phyloP scores from a whole-genome alignment of 1,284 basidiomycete species.

The Anthracocystis setariae region DNA sequence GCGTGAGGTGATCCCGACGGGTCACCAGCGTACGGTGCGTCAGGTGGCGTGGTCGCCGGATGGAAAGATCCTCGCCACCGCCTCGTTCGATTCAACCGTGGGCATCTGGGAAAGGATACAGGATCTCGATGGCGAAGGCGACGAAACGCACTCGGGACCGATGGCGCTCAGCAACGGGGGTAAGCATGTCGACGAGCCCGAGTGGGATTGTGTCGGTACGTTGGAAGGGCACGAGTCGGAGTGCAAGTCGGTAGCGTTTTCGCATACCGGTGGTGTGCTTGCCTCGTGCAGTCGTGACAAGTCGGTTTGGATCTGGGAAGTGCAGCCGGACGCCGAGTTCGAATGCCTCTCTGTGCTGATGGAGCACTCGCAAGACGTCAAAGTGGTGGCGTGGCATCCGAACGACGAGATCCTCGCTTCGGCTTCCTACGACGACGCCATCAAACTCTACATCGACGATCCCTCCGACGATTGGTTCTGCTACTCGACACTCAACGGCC shows the following conservation, averaged over 20 bases:
- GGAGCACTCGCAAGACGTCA: conserved; percentile 98
- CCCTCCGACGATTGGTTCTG: conserved; percentile 94
- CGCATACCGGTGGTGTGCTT: conserved; percentile 78
- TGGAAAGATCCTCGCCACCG: conserved; percentile 88
- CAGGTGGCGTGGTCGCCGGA: conserved; percentile 88
- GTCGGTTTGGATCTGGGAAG: conserved; percentile 98
- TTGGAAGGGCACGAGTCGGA: conserved; percentile 97
- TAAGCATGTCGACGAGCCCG: conserved; percentile 44
- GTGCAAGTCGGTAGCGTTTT: conserved; percentile 94
- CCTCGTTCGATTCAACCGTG: conserved; percentile 92
- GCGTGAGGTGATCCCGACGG: conserved; percentile 72
- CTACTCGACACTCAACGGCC: conserved; percentile 81
- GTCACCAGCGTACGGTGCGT: conserved; percentile 90
- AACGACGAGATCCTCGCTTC: conserved; percentile 94
- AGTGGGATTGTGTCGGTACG: conserved; percentile 83
- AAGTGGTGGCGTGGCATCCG: conserved; percentile 94
- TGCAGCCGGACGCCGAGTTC: conserved; percentile 79
- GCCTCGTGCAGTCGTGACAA: conserved; percentile 96
- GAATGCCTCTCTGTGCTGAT: conserved; percentile 95
- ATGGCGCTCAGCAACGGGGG: conserved; percentile 69
- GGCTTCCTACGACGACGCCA: conserved; percentile 94
- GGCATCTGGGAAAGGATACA: conserved; percentile 82
- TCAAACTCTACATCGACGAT: conserved; percentile 93
- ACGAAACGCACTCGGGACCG: conserved; percentile 11
- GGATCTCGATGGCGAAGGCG: conserved; percentile 36